Conservation (phyloP, 2,329 filamentous ascomycete species). For the Harringtonia aguacate region DNA sequence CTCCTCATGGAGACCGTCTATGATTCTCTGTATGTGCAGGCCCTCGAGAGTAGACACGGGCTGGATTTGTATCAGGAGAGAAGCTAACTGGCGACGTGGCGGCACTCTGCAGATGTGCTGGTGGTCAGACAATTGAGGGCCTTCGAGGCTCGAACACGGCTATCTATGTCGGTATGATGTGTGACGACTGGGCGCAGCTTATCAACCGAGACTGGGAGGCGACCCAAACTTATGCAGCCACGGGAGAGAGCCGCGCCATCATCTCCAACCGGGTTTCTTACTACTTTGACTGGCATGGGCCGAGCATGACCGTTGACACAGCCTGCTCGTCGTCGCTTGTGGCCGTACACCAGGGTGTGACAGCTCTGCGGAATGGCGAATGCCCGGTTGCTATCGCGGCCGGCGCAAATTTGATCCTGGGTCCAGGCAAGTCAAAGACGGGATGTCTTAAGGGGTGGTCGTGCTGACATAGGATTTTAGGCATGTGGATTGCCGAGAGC, state of each 20-base stretch:
- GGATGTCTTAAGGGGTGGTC: too few relatives aligned
- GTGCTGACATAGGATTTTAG: too few relatives aligned
- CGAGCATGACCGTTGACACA: conserved; percentile 40
- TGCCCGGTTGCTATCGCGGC: conserved; percentile 2
- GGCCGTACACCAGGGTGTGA: conserved; percentile 28
- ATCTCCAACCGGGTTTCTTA: conserved; percentile 43
- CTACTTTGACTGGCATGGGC: conserved; percentile 43
- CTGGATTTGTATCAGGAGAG: too few relatives aligned
- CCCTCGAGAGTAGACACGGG: too few relatives aligned
- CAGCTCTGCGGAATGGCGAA: conserved; percentile 14
- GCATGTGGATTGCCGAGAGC: too few relatives aligned
- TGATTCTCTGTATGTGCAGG: conserved; percentile 54
- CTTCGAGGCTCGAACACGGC: neutral
- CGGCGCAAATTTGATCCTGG: conserved; percentile 4
- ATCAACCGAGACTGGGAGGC: conserved; percentile 15
- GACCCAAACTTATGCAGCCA: neutral
- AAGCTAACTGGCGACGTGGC: too few relatives aligned
- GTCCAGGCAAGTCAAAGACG: neutral
- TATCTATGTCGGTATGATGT: conserved; percentile 19
- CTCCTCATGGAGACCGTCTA: conserved; percentile 53
- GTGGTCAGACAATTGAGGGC: neutral
- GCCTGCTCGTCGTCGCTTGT: conserved; percentile 41
- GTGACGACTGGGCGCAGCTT: conserved; percentile 10
- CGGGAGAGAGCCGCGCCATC: neutral
- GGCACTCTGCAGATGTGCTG: too few relatives aligned